Percentiles rank a stretch among this genome's conserved stretches.
Conservation (phyloP, 2,329 filamentous ascomycete genomes). For the Phaeosphaeriaceae sp. region DNA sequence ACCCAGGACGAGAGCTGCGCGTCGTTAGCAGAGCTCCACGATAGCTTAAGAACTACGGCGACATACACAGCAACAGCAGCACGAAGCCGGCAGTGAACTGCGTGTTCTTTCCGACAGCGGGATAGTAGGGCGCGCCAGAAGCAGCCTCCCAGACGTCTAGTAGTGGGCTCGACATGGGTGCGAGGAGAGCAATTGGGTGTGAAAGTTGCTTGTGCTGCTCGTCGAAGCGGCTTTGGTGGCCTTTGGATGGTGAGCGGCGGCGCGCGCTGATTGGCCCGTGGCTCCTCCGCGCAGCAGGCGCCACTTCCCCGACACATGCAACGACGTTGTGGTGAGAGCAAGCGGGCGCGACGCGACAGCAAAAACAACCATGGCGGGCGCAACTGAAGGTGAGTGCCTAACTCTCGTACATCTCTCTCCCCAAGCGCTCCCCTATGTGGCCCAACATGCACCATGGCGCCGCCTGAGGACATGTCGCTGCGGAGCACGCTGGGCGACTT, state of each 20-base stretch:
- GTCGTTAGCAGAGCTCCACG: constrained; percentile 32
- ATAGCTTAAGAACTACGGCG: constrained; percentile 10
- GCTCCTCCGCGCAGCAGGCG: constrained; percentile 23
- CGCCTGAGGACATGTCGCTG: constrained; percentile 14
- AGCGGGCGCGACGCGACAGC: constrained; percentile 11
- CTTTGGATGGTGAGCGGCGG: constrained; percentile 24
- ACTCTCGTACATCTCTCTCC: background rate
- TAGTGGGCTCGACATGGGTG: constrained; percentile 61
- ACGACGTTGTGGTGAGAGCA: constrained; percentile 8
- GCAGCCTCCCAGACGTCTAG: constrained; percentile 92
- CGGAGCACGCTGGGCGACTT: constrained; percentile 27
- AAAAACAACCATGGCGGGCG: constrained; percentile 39
- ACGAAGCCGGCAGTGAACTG: constrained; percentile 84
- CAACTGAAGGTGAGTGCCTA: constrained; percentile 43
- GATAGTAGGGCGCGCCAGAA: constrained; percentile 83
- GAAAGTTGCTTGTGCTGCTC: constrained; percentile 7
- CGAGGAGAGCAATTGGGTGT: constrained; percentile 20
- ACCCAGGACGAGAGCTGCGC: constrained; percentile 69
- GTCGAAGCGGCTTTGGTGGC: constrained; percentile 34
- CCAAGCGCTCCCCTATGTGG: constrained; percentile 1
- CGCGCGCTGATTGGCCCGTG: constrained; percentile 24
- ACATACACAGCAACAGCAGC: constrained; percentile 71
- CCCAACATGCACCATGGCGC: constrained; percentile 8
- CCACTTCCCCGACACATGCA: constrained; percentile 25
- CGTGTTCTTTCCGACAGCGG: constrained; percentile 77